Evolutionary conservation across 257 asterid genomes (phyloP).

Genomic region (Capsicum rhomboideum): DNA sequence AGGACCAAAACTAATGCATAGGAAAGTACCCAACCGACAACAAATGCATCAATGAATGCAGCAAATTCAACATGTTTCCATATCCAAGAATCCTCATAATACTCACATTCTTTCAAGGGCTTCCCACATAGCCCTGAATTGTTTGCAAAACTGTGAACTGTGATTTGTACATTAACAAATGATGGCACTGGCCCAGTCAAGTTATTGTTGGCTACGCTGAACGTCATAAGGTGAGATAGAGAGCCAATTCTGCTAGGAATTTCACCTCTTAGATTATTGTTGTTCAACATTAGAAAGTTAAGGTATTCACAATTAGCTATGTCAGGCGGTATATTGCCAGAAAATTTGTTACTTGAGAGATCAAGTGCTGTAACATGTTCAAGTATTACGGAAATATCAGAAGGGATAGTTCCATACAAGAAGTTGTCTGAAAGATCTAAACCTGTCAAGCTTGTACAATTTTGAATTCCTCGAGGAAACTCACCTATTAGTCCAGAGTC

Average conservation of each 20-base stretch:
- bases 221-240: background rate
- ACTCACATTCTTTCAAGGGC: background rate
- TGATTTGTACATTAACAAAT: rapidly evolving
- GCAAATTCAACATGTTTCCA: background rate
- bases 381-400: background rate
- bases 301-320: conserved; percentile 1
- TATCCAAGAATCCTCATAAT: background rate
- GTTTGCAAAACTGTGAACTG: background rate
- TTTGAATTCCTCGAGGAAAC: conserved; percentile 11
- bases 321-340: conserved; percentile 11
- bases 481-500: conserved; percentile 5
- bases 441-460: background rate
- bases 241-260: background rate
- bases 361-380: background rate
- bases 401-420: conserved; percentile 14
- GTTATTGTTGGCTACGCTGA: background rate
- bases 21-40: background rate
- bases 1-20: background rate
- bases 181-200: background rate
- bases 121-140: conserved; percentile 14
- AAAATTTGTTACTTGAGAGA: conserved; percentile 11
- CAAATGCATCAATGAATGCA: background rate
- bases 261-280: conserved; percentile 5
- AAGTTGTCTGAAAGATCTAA: conserved; percentile 18
- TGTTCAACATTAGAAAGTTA: background rate